Base-by-base conservation (phyloP, 2,329 filamentous ascomycete genomes). In the Plectosphaerella sp. region DNA sequence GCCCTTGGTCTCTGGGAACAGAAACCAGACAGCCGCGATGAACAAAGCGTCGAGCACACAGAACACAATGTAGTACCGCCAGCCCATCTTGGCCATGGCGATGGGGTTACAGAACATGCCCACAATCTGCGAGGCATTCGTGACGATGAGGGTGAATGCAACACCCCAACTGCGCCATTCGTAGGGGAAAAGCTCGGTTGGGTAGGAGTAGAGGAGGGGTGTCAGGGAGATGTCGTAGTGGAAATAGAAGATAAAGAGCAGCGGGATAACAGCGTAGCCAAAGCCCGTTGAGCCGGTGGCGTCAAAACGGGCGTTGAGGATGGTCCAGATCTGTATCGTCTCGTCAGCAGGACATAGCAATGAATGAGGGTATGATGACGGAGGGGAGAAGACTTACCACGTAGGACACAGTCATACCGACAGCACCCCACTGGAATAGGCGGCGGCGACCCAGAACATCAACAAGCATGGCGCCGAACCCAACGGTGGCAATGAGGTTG, bases 1-100 rank as follows among this genome's bases (percentile, higher is more conserved):
- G 49, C 77, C 75, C 22, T 72, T 71, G 0, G 79, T 83, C 63
- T 83, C 79, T 0, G 79, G 79, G 66, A 82, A 83, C 47, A 75
- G 59, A 58, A 83, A 81, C 62, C 76, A 75, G 25, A 75, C 72
- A 58, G 80, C 76, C 49, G 76, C 59, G 51, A 77, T 75, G 65
- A 77, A 77, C 37, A 65, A 58, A n/a, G 69, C 67, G 58, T 75
- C 77, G 63, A 79, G 79, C n/a, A 78, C 67, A 39, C 71, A 77
- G 51, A 80, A 80, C 16, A 80, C 61, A 51, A 78, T 41, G 46
- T 58, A 59, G 50, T 72, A 73, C 50, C 63, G 68, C 71, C 71
- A 74, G 3, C 56, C 59, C 24, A 73, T 65, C 3, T 58, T 59
- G 1, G 63, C 62, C n/a, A 72, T 61, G 1, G 65, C 68, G n/a